Conservation (phyloP, 2,329 filamentous ascomycete genomes). For the Colletotrichum sp. region DNA sequence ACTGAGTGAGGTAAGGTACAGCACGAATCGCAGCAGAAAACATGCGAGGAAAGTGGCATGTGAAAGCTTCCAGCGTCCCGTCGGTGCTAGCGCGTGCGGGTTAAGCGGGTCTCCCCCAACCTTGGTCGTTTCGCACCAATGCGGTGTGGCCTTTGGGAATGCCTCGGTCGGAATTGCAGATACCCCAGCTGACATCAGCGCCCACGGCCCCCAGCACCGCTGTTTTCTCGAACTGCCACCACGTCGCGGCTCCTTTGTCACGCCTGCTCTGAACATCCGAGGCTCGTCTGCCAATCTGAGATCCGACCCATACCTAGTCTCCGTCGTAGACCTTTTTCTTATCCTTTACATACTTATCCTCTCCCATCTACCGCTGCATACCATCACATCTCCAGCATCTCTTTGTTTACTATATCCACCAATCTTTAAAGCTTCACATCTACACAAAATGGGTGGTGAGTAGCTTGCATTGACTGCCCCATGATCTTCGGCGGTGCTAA, state of each 20-base stretch:
- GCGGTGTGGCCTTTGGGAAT: constrained; percentile 11
- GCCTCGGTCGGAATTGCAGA: constrained; percentile 11
- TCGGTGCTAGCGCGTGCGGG: not conserved
- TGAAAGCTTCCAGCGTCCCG: not conserved
- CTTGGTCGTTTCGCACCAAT: constrained; percentile 11
- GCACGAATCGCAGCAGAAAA: not conserved
- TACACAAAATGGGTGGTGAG: constrained; percentile 41
- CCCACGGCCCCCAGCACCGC: not conserved
- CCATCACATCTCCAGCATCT: not conserved
- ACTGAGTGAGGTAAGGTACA: not conserved
- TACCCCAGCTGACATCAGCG: constrained; percentile 20
- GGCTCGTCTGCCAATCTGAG: constrained; percentile 6
- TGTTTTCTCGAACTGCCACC: constrained; percentile 1
- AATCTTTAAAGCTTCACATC: constrained; percentile 5
- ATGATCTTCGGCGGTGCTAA: not conserved
- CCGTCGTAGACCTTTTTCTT: not conserved
- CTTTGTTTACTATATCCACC: not conserved
- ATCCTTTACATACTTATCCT: not conserved
- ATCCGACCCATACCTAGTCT: not conserved
- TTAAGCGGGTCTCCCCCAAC: not conserved
- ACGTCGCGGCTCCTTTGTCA: not conserved
- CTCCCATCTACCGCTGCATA: not conserved
- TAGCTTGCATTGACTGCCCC: constrained; percentile 21
- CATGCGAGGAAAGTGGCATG: not conserved
- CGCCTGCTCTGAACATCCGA: constrained; percentile 11